phyloP scores from a whole-genome alignment of 352 stramenopile species.

The Pythium myriotylum region DNA sequence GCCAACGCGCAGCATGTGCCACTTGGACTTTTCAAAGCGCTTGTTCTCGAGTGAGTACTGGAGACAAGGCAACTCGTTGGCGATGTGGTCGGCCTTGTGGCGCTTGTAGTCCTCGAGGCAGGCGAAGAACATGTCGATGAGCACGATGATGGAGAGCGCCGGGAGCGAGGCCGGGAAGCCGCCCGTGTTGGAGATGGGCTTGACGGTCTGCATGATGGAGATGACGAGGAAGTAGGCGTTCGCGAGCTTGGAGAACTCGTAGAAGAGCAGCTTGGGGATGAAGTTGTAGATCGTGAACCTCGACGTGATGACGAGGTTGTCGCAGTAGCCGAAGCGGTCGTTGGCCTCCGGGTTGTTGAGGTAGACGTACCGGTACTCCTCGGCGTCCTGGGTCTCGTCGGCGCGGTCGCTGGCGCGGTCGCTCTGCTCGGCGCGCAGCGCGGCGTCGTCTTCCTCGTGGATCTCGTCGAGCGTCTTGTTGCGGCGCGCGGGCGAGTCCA shows the following conservation, averaged over 20 bases:
- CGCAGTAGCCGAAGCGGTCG: constrained; percentile 57
- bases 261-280: constrained; percentile 90
- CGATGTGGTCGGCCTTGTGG: constrained; percentile 84
- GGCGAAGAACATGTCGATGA: constrained; percentile 93
- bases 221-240: constrained; percentile 96
- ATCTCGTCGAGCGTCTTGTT: constrained; percentile 15
- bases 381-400: constrained; percentile 15
- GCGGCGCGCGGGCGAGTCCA: constrained; percentile 16
- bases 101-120: constrained; percentile 91
- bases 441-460: constrained; percentile 22
- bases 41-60: constrained; percentile 34
- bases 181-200: constrained; percentile 91
- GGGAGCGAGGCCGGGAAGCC: constrained; percentile 89
- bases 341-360: constrained; percentile 72
- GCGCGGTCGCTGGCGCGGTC: constrained; percentile 9
- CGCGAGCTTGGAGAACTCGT: constrained; percentile 90
- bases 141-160: constrained; percentile 92
- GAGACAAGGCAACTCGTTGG: constrained; percentile 77
- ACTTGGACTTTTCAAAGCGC: constrained; percentile 70
- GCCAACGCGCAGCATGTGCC: constrained; percentile 82
- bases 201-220: constrained; percentile 91
- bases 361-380: constrained; percentile 72
- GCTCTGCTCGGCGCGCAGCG: constrained; percentile 15
- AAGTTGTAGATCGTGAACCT: constrained; percentile 93
- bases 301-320: constrained; percentile 87